Conservation (phyloP, 2,329 filamentous ascomycete genomes). For the Sordariomycetes sp. region DNA sequence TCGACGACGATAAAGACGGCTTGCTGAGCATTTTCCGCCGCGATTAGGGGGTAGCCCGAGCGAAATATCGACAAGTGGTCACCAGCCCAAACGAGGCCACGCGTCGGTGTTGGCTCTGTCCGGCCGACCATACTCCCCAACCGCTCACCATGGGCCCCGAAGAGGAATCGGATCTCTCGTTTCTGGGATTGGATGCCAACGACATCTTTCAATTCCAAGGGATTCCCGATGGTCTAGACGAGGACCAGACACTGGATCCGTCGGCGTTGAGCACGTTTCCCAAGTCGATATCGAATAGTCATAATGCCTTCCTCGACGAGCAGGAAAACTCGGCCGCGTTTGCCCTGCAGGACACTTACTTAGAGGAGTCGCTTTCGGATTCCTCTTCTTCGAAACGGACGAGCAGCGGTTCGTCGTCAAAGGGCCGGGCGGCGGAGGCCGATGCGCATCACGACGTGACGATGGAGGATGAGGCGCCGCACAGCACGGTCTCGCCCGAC, state of each 20-base stretch:
- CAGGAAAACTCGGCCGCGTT: slow-evolving; percentile 11
- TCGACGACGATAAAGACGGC: background rate
- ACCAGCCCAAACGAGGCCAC: background rate
- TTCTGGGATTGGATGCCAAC: background rate
- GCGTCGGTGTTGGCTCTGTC: background rate
- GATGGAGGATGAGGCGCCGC: slow-evolving; percentile 24
- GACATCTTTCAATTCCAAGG: background rate
- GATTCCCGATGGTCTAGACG: background rate
- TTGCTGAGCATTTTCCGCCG: background rate
- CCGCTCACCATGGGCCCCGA: background rate
- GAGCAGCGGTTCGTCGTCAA: slow-evolving; percentile 29
- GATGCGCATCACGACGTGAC: slow-evolving; percentile 26
- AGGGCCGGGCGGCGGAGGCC: slow-evolving; percentile 22
- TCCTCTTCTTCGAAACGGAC: slow-evolving; percentile 35
- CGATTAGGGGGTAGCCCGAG: background rate
- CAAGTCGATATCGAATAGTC: background rate
- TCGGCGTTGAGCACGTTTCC: background rate
- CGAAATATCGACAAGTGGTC: background rate
- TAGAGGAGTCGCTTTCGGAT: slow-evolving; percentile 32
- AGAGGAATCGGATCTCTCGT: background rate
- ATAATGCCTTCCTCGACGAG: slow-evolving; percentile 7
- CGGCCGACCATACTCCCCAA: background rate
- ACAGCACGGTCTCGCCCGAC: background rate
- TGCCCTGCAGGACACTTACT: slow-evolving; percentile 18
- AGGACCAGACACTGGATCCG: slow-evolving; percentile 1